Base-by-base conservation (phyloP, 1,284 basidiomycete species). In the Leucocoprinus gongylophorus region DNA sequence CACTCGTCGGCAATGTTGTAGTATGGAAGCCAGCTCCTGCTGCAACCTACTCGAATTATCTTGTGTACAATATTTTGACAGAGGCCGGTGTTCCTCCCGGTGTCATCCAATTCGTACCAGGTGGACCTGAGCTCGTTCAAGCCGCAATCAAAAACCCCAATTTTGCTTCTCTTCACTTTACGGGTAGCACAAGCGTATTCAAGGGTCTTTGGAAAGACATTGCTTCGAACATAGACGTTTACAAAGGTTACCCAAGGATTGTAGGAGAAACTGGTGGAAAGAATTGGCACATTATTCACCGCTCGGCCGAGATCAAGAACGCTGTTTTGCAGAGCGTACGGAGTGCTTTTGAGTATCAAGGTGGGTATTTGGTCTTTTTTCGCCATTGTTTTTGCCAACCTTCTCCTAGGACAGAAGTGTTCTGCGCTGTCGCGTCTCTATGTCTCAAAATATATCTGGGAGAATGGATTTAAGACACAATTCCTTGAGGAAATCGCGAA, bases 21-120 rank as follows among this genome's bases (percentile, higher is more conserved):
- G 76, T 99, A 56, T 99, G 95, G 95, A 99, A 99, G 70, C 95
- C 95, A 15, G 95, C 95, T 0, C 97, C 95, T 9, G 88, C 86
- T 51, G 94, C 95, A 39, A 91, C 89, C 43, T 95, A 97, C 74
- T 88, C 95, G 54, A 97, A 94, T 76, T 99, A 95, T 75, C 69
- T 99, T 61, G 72, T 91, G 42, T 83, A 95, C 75, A 84, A 97
- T 73, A 88, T 99, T 65, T 81, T 99, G 59, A 74, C 83, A 49
- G 95, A 99, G 71, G 95, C 95, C 1, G 95, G 95, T 59, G 73
- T 99, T 2, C 95, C 97, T 30, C 80, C 90, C 3, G 88, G 91
- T 56, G 95, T 99, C 50, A 92, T 99, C 69, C 95, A 99, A 68
- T 99, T 99, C 68, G 83, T 95, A 5, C 95, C 95, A 3, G 91